Base-by-base conservation (phyloP, 2,329 filamentous ascomycete species). In the Exophiala sideris region DNA sequence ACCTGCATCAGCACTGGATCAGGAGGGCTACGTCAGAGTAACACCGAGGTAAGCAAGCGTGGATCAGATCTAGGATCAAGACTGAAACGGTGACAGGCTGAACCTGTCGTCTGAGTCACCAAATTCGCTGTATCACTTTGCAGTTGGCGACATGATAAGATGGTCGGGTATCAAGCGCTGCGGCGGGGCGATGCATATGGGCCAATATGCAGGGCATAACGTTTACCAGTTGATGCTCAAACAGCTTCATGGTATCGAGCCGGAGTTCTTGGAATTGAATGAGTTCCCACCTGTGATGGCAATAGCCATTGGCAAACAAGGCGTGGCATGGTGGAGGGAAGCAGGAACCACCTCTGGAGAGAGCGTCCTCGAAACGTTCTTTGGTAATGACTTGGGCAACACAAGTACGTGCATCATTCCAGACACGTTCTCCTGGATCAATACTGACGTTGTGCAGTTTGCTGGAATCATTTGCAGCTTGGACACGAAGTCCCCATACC, bases 151-250 rank as follows among this genome's bases (percentile, higher is more conserved):
- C 66, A 73, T 88, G 12, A 80, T 79, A 32, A 73, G 76, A 45
- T 91, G 88, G 88, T 80, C 85, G 0, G 88, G 87, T 40, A 90
- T 92, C 73, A 91, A 90, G 75, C 85, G 88, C 41, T 89, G 85
- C 63, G 88, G 88, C 20, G 81, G 77, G 12, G 88, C 88, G 33
- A 88, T 91, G 79, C 81, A 87, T 65, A 84, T 85, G 76, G 88
- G 87, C 35, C 81, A 84, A 64, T 76, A 79, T 57, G 80, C 81
- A 2, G 87, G 83, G 5, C 70, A 78, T 49, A 91, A 91, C 66
- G 79, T 87, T 50, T 80, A 88, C 70, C 80, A 86, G 70, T 72
- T 76, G 20, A 82, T 88, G 66, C 67, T 82, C 41, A 65, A 72
- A 14, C 34, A 57, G 16, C 16, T 41, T 3, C 67, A 63, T 14